Percentiles rank a stretch among this genome's conserved stretches.
Evolutionary conservation across 2,329 filamentous ascomycete species (phyloP).

Genomic region (Fusarium sp.): DNA sequence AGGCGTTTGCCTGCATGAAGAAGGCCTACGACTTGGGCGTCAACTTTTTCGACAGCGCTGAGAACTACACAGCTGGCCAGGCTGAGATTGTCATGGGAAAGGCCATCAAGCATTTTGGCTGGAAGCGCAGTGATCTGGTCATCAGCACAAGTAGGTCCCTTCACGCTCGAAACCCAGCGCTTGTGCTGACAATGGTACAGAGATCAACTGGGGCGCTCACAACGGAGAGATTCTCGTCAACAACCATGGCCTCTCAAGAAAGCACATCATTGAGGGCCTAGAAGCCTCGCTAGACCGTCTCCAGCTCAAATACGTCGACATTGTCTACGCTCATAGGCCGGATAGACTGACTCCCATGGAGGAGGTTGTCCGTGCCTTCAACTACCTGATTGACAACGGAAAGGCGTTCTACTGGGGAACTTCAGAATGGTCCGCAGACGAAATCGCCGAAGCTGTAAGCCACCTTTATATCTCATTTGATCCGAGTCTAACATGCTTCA

Average conservation of each 20-base stretch:
- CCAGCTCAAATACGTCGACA: conserved; percentile 70
- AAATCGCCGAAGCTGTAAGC: conserved; percentile 68
- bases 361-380: conserved; percentile 77
- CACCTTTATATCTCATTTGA: neutral
- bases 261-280: conserved; percentile 70
- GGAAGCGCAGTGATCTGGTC: conserved; percentile 71
- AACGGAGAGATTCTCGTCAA: conserved; percentile 72
- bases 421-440: conserved; percentile 75
- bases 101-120: conserved; percentile 69
- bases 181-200: conserved; percentile 27
- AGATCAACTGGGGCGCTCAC: conserved; percentile 73
- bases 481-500: conserved; percentile 1
- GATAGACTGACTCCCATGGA: conserved; percentile 76
- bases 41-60: conserved; percentile 73
- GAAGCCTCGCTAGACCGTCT: conserved; percentile 67
- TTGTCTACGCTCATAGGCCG: conserved; percentile 76
- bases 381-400: conserved; percentile 74
- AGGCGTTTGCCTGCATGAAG: conserved; percentile 70
- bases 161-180: fast-evolving
- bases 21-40: conserved; percentile 69
- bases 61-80: conserved; percentile 69
- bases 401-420: conserved; percentile 74
- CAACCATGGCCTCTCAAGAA: conserved; percentile 73
- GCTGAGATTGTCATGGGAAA: conserved; percentile 72
- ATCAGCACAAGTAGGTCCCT: conserved; percentile 62